These are phyloP conservation scores for Acacia acuminata DNA, from an alignment of 306 rosid genomes.

Conservation along the genomic window DNA sequence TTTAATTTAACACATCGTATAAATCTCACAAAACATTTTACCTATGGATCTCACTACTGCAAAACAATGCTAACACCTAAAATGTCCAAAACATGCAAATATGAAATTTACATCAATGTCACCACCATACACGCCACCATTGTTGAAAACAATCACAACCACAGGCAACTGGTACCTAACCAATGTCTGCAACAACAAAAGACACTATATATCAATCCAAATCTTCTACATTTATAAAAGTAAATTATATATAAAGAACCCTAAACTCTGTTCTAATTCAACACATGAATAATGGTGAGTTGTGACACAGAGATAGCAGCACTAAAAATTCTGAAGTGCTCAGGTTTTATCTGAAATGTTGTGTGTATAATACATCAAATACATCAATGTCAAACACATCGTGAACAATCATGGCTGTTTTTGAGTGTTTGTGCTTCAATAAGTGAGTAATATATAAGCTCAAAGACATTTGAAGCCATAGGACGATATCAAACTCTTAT, in stretches of 20 bases:
- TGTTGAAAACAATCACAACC: slow-evolving; percentile 92
- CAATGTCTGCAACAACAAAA: slow-evolving; percentile 63
- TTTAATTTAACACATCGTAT: not conserved
- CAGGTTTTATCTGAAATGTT: not conserved
- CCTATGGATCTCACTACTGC: not conserved
- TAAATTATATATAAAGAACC: no score
- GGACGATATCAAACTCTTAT: not conserved
- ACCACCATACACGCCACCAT: slow-evolving; percentile 81
- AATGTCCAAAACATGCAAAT: no score
- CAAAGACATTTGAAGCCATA: not conserved
- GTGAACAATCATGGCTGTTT: not conserved
- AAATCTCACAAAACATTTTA: not conserved
- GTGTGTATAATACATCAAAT: not conserved
- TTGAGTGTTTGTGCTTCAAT: not conserved
- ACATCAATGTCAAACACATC: not conserved
- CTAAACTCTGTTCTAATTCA: not conserved
- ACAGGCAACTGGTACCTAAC: slow-evolving; percentile 93
- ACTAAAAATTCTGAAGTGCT: not conserved
- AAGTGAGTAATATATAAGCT: not conserved
- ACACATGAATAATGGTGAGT: not conserved
- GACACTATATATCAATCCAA: not conserved
- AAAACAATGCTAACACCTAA: no score
- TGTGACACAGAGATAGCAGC: not conserved
- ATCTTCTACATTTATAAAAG: not conserved
- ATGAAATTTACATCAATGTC: no score